A percentile compares a stretch with the other conserved stretches of the same genome.
Evolutionary conservation across 371 early-diverging fungal species (phyloP).

Genomic region (Mucor indicus): DNA sequence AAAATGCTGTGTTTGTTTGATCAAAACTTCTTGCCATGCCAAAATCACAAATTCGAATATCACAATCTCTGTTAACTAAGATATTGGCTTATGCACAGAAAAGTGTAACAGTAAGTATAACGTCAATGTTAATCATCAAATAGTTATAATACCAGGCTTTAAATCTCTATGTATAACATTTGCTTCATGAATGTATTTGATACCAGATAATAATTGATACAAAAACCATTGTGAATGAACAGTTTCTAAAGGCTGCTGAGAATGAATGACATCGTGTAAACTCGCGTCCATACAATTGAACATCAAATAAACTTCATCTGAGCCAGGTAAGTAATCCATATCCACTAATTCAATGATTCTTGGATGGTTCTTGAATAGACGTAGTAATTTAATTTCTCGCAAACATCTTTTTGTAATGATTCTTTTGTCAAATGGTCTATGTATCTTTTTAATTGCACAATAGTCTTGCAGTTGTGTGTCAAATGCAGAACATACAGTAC

Average conservation of each 20-base stretch:
- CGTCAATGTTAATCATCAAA: too few relatives aligned
- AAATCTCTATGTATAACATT: conserved; percentile 87
- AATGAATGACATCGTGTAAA: conserved; percentile 84
- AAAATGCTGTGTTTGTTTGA: conserved; percentile 53
- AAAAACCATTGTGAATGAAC: conserved; percentile 86
- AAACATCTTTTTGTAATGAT: conserved; percentile 63
- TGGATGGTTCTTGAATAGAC: conserved; percentile 64
- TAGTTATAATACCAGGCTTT: conserved; percentile 66
- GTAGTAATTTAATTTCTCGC: conserved; percentile 68
- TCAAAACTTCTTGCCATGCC: conserved; percentile 74
- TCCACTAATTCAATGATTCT: conserved; percentile 68
- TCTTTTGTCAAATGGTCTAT: conserved; percentile 52
- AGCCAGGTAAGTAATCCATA: conserved; percentile 57
- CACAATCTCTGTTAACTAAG: conserved; percentile 7
- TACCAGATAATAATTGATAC: conserved; percentile 80
- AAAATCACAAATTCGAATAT: conserved; percentile 67
- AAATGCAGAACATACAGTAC: conserved; percentile 10
- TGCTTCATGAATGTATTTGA: conserved; percentile 87
- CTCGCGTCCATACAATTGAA: conserved; percentile 88
- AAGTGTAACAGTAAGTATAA: too few relatives aligned
- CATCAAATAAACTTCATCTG: conserved; percentile 49
- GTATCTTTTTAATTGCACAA: conserved; percentile 12
- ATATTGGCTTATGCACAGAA: too few relatives aligned
- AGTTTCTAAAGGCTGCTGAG: conserved; percentile 78
- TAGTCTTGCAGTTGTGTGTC: conserved; percentile 1